Percentiles rank a stretch among this genome's conserved stretches.
phyloP scores from a whole-genome alignment of 257 asterid species.

The Prunella vulgaris region DNA sequence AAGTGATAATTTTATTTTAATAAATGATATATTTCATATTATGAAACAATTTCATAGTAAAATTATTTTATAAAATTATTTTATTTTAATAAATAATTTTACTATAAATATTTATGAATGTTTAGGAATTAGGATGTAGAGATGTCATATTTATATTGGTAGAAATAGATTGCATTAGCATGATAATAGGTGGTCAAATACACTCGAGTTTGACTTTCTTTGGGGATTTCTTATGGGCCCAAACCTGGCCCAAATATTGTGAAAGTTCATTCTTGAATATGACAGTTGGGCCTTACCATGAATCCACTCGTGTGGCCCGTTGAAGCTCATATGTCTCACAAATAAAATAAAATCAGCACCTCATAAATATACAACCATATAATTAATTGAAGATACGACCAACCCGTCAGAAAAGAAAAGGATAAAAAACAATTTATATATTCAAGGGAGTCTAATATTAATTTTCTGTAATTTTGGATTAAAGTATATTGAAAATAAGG shows the following conservation, averaged over 20 bases:
- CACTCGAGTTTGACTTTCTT: not conserved
- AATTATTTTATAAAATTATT: no score
- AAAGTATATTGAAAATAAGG: no score
- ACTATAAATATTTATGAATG: no score
- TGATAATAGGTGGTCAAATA: constrained; percentile 2
- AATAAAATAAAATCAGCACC: not conserved
- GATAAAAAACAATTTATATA: no score
- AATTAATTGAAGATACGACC: not conserved
- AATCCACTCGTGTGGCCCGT: constrained; percentile 22
- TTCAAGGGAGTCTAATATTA: no score
- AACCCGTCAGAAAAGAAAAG: no score
- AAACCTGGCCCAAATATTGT: not conserved
- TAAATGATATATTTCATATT: no score
- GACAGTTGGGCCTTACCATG: constrained; percentile 11
- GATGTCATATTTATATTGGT: not conserved
- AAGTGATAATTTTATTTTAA: no score
- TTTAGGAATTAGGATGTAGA: no score
- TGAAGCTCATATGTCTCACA: not conserved
- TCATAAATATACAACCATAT: not conserved
- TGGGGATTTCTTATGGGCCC: constrained; percentile 11
- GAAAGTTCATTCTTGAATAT: not conserved
- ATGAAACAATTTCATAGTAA: no score
- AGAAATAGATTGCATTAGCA: not conserved
- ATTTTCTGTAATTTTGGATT: no score
- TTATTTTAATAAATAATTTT: no score